Conservation (phyloP, 2,329 filamentous ascomycete species). For the Colletotrichum lupini region DNA sequence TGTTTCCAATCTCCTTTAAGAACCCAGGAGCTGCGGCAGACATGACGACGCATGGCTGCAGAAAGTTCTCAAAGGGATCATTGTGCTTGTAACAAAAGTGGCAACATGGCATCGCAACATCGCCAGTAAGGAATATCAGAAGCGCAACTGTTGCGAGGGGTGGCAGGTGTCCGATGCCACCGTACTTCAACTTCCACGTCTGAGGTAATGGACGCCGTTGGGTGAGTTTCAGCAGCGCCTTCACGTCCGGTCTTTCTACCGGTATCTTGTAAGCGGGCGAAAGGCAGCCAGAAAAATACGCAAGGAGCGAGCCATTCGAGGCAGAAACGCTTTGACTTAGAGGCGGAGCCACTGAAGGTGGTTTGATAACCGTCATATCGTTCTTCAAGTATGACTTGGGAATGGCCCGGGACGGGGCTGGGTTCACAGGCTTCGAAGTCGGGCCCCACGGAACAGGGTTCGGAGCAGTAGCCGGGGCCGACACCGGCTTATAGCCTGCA, state of each 20-base stretch:
- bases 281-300: conserved; percentile 5
- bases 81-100: not conserved
- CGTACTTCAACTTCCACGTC: conserved; percentile 5
- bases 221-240: conserved; percentile 20
- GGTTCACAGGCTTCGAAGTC: not conserved
- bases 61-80: not conserved
- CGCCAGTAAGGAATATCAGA: conserved; percentile 29
- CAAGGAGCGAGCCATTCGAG: not conserved
- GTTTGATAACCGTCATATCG: too few relatives aligned
- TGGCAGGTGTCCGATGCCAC: conserved; percentile 5
- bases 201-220: conserved; percentile 1
- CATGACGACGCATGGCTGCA: conserved; percentile 42
- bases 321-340: too few relatives aligned
- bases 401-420: too few relatives aligned
- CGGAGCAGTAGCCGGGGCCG: not conserved
- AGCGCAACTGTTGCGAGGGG: conserved; percentile 14
- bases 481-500: not conserved
- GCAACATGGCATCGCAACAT: conserved; percentile 2
- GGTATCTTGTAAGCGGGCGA: conserved; percentile 7
- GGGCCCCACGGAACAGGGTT: not conserved
- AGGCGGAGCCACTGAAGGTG: too few relatives aligned
- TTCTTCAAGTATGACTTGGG: too few relatives aligned
- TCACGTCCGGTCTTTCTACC: conserved; percentile 24
- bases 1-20: conserved; percentile 36
- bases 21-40: conserved; percentile 35